These are phyloP conservation scores for Paracamarosporium sp. DNA, from an alignment of 2,329 filamentous ascomycete genomes.

Conservation along the genomic window DNA sequence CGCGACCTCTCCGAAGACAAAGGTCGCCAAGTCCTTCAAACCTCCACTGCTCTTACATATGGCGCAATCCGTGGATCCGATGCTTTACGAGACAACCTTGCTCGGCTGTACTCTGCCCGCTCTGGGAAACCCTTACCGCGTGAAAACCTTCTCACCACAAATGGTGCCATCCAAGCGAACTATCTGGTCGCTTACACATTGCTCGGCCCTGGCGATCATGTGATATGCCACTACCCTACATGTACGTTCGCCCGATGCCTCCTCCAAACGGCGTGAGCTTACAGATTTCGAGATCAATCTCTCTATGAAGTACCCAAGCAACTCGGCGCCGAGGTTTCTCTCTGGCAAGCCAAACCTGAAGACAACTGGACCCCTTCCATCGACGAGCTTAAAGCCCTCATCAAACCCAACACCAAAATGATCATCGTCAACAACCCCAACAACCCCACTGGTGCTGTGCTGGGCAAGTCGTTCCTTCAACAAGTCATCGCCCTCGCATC, in stretches of 20 bases:
- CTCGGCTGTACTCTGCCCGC: conserved; percentile 68
- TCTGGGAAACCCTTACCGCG: conserved; percentile 54
- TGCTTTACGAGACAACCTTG: conserved; percentile 68
- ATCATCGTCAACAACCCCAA: conserved; percentile 78
- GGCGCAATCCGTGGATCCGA: conserved; percentile 74
- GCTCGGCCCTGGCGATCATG: conserved; percentile 77
- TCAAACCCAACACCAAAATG: conserved; percentile 75
- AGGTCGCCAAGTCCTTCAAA: conserved; percentile 54
- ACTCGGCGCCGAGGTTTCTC: conserved; percentile 76
- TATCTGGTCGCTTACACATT: conserved; percentile 79
- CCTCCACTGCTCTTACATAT: conserved; percentile 71
- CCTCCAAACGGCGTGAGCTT: background rate
- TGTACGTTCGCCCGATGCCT: conserved; percentile 53
- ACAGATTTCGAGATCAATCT: conserved; percentile 62
- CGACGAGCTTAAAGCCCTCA: conserved; percentile 68
- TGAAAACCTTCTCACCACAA: conserved; percentile 76
- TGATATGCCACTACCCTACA: conserved; percentile 85
- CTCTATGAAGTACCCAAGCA: conserved; percentile 77
- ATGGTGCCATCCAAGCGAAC: conserved; percentile 85
- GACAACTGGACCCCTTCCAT: conserved; percentile 73
- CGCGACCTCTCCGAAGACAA: conserved; percentile 65
- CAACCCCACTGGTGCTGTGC: conserved; percentile 79
- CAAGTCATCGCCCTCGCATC: conserved; percentile 69
- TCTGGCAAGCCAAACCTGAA: conserved; percentile 74
- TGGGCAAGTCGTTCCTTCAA: conserved; percentile 67